Evolutionary conservation across 2,329 filamentous ascomycete genomes (phyloP).

Genomic region (Dendryphion nanum): DNA sequence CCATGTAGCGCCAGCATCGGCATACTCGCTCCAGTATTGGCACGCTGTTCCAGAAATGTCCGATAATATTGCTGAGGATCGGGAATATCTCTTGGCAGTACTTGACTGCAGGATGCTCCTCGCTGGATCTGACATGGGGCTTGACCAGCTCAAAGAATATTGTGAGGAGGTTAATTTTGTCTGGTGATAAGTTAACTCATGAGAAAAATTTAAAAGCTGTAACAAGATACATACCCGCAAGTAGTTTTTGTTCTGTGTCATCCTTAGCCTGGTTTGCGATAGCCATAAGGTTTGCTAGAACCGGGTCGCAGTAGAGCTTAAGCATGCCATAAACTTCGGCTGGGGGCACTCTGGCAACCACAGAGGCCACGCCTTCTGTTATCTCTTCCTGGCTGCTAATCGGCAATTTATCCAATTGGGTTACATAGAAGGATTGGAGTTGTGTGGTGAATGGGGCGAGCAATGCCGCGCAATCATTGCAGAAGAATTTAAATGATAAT

Average conservation of each 20-base stretch:
- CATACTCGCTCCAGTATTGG: constrained; percentile 93
- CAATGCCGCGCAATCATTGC: constrained; percentile 86
- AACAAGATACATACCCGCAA: constrained; percentile 66
- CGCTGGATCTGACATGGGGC: constrained; percentile 66
- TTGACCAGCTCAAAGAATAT: constrained; percentile 79
- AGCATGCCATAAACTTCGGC: constrained; percentile 79
- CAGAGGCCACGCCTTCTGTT: constrained; percentile 90
- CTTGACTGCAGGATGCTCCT: constrained; percentile 87
- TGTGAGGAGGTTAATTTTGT: constrained; percentile 89
- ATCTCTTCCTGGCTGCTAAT: constrained; percentile 89
- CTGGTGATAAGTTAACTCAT: constrained; percentile 46
- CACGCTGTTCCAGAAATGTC: constrained; percentile 80
- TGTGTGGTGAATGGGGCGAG: constrained; percentile 81
- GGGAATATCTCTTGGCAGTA: constrained; percentile 96
- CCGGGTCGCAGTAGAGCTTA: constrained; percentile 89
- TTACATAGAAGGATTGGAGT: constrained; percentile 88
- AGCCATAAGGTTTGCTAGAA: constrained; percentile 79
- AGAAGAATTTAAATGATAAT: constrained; percentile 95
- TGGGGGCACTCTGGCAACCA: constrained; percentile 81
- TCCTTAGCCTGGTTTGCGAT: constrained; percentile 84
- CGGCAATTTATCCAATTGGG: constrained; percentile 82
- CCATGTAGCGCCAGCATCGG: constrained; percentile 94
- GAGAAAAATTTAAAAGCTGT: background rate
- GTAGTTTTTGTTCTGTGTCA: constrained; percentile 77
- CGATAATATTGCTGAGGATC: constrained; percentile 78